phyloP scores from a whole-genome alignment of 306 rosid species.

The Rosa multiflora region DNA sequence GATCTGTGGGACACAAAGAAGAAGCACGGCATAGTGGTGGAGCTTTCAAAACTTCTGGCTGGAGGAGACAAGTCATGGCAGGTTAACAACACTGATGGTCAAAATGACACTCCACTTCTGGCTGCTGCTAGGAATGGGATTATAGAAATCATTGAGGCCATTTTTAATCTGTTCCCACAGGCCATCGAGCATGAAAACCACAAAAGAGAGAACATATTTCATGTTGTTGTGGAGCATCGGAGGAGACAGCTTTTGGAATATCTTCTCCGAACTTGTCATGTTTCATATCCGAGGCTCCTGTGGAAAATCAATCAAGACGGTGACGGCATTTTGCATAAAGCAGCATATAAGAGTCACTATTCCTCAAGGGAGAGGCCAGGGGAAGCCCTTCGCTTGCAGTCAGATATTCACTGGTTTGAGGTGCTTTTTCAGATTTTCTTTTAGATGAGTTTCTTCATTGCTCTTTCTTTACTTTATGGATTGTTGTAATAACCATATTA shows the following conservation, averaged over 20 bases:
- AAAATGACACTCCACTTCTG: slow-evolving; percentile 3
- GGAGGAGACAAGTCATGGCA: slow-evolving; percentile 4
- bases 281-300: background rate
- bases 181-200: slow-evolving; percentile 15
- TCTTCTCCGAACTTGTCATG: background rate
- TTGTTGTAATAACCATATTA: too few species aligned
- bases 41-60: background rate
- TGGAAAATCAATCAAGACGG: background rate
- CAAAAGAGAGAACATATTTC: slow-evolving; percentile 7
- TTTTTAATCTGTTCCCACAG: background rate
- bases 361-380: slow-evolving; percentile 1
- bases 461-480: too few species aligned
- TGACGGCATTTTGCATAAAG: slow-evolving; percentile 8
- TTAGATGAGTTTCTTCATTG: too few species aligned
- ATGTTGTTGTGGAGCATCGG: background rate
- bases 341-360: background rate
- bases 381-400: slow-evolving; percentile 13
- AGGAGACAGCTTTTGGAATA: background rate
- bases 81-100: background rate
- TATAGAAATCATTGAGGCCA: slow-evolving; percentile 3
- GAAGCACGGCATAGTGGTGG: background rate
- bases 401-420: slow-evolving; percentile 20
- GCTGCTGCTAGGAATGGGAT: slow-evolving; percentile 16
- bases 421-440: background rate
- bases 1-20: background rate